Conservation (phyloP, 1,284 basidiomycete species). For the Cutaneotrichosporon sp. region DNA sequence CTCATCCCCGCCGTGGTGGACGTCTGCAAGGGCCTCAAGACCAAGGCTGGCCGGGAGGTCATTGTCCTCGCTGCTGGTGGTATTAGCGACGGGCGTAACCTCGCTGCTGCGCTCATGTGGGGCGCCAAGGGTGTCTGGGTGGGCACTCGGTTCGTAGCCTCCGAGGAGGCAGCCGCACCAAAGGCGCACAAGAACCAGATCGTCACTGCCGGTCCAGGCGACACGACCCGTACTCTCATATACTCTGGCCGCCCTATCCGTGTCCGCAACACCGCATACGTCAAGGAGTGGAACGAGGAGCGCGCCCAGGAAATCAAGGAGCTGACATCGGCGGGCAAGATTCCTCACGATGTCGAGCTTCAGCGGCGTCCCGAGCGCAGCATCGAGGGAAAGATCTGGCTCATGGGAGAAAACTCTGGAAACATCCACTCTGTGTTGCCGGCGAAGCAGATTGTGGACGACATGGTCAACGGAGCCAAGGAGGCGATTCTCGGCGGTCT, state of each 20-base stretch:
- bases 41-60: slow-evolving; percentile 68
- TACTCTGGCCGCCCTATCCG: slow-evolving; percentile 83
- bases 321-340: slow-evolving; percentile 66
- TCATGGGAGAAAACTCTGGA: slow-evolving; percentile 74
- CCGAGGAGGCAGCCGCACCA: slow-evolving; percentile 62
- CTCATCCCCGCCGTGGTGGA: slow-evolving; percentile 68
- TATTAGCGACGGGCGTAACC: slow-evolving; percentile 75
- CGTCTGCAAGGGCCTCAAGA: slow-evolving; percentile 63
- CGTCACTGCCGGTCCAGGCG: slow-evolving; percentile 38
- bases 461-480: slow-evolving; percentile 55
- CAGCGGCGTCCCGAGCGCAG: slow-evolving; percentile 71
- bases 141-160: slow-evolving; percentile 82
- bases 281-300: slow-evolving; percentile 61
- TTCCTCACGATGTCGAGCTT: slow-evolving; percentile 68
- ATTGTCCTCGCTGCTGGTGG: slow-evolving; percentile 81
- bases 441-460: slow-evolving; percentile 71
- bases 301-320: slow-evolving; percentile 53
- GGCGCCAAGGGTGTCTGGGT: slow-evolving; percentile 85
- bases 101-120: slow-evolving; percentile 76
- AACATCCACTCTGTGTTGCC: slow-evolving; percentile 72
- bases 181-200: slow-evolving; percentile 72
- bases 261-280: slow-evolving; percentile 71
- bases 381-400: slow-evolving; percentile 60
- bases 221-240: slow-evolving; percentile 68
- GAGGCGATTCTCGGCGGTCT: slow-evolving; percentile 24